Percentiles rank a stretch among this genome's conserved stretches.
Evolutionary conservation across 1,139 yeast species (phyloP).

Genomic region (Blastobotrys elegans): DNA sequence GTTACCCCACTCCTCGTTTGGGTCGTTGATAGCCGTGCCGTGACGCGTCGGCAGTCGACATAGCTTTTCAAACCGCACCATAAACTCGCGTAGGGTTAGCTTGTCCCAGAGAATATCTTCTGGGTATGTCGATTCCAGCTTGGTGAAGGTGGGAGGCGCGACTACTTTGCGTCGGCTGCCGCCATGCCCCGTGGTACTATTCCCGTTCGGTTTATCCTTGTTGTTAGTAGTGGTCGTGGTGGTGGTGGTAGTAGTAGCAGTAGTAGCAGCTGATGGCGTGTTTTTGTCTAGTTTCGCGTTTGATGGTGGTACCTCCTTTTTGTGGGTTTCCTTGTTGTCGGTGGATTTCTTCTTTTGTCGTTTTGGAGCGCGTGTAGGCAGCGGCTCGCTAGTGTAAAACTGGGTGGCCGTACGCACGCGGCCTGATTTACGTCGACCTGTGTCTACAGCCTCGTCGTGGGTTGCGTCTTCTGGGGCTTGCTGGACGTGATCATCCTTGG

Average conservation of each 20-base stretch:
- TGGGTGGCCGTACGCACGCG: conserved; percentile 23
- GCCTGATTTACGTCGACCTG: conserved; percentile 16
- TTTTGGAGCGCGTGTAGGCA: conserved; percentile 11
- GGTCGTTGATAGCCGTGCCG: conserved; percentile 33
- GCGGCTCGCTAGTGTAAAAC: conserved; percentile 22
- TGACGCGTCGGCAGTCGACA: conserved; percentile 35
- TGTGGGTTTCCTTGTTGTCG: neutral
- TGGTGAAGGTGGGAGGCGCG: conserved; percentile 26
- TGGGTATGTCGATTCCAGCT: conserved; percentile 24
- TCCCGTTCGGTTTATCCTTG: conserved; percentile 1
- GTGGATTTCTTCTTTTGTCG: conserved; percentile 9
- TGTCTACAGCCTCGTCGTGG: conserved; percentile 2
- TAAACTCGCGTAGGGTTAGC: conserved; percentile 28
- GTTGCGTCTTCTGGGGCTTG: too few relatives aligned
- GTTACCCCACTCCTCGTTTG: conserved; percentile 35
- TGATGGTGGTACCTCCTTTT: too few relatives aligned
- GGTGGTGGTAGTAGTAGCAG: too few relatives aligned
- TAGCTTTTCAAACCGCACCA: conserved; percentile 29
- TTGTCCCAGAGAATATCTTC: conserved; percentile 26
- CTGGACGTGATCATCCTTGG: too few relatives aligned
- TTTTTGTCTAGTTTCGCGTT: neutral
- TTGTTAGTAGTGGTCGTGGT: neutral
- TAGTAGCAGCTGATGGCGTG: neutral
- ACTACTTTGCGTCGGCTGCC: conserved; percentile 13
- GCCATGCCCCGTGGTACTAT: neutral